Percentiles rank a stretch among this genome's conserved stretches.
phyloP scores from a whole-genome alignment of 2,329 filamentous ascomycete species.

The Grosmannia clavigera region DNA sequence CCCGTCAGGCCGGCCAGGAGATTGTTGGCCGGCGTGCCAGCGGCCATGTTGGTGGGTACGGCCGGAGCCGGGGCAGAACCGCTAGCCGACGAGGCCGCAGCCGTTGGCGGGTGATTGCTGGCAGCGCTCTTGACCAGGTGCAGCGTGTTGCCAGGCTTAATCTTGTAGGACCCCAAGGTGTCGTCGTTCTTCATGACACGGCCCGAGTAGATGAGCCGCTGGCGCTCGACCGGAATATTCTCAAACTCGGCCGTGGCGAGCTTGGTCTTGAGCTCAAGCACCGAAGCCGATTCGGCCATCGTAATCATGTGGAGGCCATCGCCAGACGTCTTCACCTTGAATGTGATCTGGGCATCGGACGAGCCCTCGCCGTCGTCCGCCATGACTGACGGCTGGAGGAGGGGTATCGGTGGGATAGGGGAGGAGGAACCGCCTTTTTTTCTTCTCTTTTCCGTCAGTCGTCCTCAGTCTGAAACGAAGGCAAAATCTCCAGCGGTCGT shows the following conservation, averaged over 20 bases:
- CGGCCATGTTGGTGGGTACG: constrained; percentile 65
- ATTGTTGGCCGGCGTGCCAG: constrained; percentile 68
- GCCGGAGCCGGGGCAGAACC: constrained; percentile 39
- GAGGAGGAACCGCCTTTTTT: neutral
- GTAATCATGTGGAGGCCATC: constrained; percentile 68
- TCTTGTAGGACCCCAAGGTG: constrained; percentile 74
- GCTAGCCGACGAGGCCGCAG: neutral
- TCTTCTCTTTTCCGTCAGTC: neutral
- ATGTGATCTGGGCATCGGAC: constrained; percentile 71
- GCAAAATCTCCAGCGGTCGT: neutral
- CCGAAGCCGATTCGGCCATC: constrained; percentile 61
- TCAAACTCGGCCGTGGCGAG: constrained; percentile 71
- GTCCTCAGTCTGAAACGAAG: neutral
- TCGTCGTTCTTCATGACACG: constrained; percentile 94
- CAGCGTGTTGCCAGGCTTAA: constrained; percentile 90
- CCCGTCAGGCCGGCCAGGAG: constrained; percentile 83
- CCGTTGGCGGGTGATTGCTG: constrained; percentile 54
- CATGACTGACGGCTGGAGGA: constrained; percentile 29
- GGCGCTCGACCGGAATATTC: constrained; percentile 74
- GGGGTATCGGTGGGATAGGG: neutral
- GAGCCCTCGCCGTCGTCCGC: constrained; percentile 48
- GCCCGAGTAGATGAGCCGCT: constrained; percentile 94
- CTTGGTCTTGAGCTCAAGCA: constrained; percentile 81
- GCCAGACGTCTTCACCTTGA: constrained; percentile 95
- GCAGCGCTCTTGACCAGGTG: constrained; percentile 94